phyloP scores from a whole-genome alignment of 2,329 filamentous ascomycete genomes.

The Cryphonectria naterciae region DNA sequence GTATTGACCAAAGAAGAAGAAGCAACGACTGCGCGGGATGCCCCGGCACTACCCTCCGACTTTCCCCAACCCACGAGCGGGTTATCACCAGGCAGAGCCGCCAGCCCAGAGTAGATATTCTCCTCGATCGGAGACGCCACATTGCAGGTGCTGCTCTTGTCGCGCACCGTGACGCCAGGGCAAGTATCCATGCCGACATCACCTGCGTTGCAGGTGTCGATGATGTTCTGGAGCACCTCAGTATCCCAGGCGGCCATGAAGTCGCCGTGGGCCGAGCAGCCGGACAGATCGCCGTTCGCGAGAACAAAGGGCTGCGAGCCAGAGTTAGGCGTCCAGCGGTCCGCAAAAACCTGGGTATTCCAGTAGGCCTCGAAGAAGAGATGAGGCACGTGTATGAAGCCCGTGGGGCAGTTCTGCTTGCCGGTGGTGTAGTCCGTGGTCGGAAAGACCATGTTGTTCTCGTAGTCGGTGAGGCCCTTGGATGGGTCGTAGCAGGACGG shows the following conservation, averaged over 20 bases:
- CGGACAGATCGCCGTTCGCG: slow-evolving; percentile 70
- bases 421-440: slow-evolving; percentile 42
- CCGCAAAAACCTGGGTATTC: slow-evolving; percentile 57
- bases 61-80: slow-evolving; percentile 54
- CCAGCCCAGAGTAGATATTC: slow-evolving; percentile 47
- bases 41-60: slow-evolving; percentile 41
- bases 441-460: slow-evolving; percentile 71
- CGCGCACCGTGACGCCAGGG: slow-evolving; percentile 59
- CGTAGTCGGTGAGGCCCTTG: slow-evolving; percentile 61
- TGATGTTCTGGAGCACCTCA: slow-evolving; percentile 65
- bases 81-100: slow-evolving; percentile 59
- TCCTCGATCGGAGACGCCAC: slow-evolving; percentile 54
- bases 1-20: background rate
- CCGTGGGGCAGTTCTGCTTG: slow-evolving; percentile 58
- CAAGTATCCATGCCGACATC: slow-evolving; percentile 66
- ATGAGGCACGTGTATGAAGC: slow-evolving; percentile 59
- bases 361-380: slow-evolving; percentile 65
- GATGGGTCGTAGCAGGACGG: slow-evolving; percentile 74
- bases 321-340: slow-evolving; percentile 58
- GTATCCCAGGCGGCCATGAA: slow-evolving; percentile 76
- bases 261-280: slow-evolving; percentile 72
- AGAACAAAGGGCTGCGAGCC: slow-evolving; percentile 69
- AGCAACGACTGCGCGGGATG: background rate
- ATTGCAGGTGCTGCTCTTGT: slow-evolving; percentile 51
- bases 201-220: slow-evolving; percentile 67